Evolutionary conservation across 768 basidiomycete species (phyloP), one percentile per base, ranked within the genome.

Genomic region (Hygrophoropsis aurantiaca): DNA sequence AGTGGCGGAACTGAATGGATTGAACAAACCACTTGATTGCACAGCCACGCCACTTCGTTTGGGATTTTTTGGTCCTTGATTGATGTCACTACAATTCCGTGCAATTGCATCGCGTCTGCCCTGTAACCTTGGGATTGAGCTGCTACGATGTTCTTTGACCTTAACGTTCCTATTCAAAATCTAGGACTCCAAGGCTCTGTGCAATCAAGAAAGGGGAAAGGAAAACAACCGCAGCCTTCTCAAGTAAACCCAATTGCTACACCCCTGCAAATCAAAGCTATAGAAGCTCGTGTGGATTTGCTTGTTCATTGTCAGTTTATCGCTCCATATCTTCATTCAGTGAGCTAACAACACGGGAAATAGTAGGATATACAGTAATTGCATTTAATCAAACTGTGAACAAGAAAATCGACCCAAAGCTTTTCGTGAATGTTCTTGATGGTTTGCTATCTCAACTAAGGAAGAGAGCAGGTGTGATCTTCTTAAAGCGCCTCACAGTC

Each of bases 311-410:
- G 89, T 90, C 52, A 59, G 85, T 77, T 49, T 37, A 25, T 52
- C 33, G 0, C 19, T 2, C 11, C 3, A 15, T 0, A 1, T 1
- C 5, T 7, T 2, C 7, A 16, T 35, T 16, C 40, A 13, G 4
- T 27, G 20, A 11, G 30, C 42, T 57, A 27, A 62, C 47, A 2
- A 15, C 34, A 37, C 19, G 11, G 51, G 46, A 40, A 25, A 24
- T 62, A 94, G 91, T 94, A 73, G 92, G 92, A 75, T 94, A 93
- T 68, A 80, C 84, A 23, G 82, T 90, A 27, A 60, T 94, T 38
- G 86, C 84, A 2, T 74, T 94, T 52, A 87, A 81, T 55, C 88
- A 93, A 57, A 81, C 78, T 2, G 75, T 87, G 13, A 71, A 81
- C 47, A 82, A 83, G 44, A 83, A 80, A 50, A 73, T 91, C n/a